These are phyloP conservation scores for Trebouxia sp. DNA, from an alignment of 139 green algal species.

Conservation along the genomic window DNA sequence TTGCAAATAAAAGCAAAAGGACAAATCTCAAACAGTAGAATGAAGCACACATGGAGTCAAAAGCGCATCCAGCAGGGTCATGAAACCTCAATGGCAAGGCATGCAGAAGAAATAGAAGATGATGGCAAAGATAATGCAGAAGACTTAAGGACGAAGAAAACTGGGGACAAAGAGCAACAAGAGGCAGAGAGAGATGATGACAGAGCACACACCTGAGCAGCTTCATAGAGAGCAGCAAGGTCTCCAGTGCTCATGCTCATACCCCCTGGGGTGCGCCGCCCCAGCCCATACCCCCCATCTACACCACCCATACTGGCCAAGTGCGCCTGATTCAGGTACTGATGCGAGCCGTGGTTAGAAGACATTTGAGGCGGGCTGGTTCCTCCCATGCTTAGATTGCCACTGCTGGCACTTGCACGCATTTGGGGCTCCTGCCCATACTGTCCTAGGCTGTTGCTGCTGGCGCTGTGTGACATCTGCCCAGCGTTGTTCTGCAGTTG, in stretches of 20 bases:
- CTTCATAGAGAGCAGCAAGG: slow-evolving; percentile 24
- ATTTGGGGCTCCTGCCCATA: background rate
- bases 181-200: too few relatives aligned
- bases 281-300: background rate
- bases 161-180: background rate
- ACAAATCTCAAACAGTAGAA: too few relatives aligned
- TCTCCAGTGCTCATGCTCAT: slow-evolving; percentile 35
- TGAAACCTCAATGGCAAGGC: too few relatives aligned
- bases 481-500: slow-evolving; percentile 1
- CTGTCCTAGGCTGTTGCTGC: slow-evolving; percentile 28
- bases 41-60: too few relatives aligned
- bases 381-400: background rate
- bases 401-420: slow-evolving; percentile 3
- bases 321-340: slow-evolving; percentile 28
- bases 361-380: background rate
- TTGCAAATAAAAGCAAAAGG: too few relatives aligned
- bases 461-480: background rate
- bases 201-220: background rate
- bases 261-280: background rate
- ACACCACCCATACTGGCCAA: background rate
- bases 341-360: slow-evolving; percentile 2
- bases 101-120: too few relatives aligned
- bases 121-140: too few relatives aligned
- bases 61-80: too few relatives aligned
- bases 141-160: too few relatives aligned